Evolutionary conservation across 176 grass and related monocot genomes (phyloP), one percentile per base, ranked within the genome.

Genomic region (Poa pratensis): DNA sequence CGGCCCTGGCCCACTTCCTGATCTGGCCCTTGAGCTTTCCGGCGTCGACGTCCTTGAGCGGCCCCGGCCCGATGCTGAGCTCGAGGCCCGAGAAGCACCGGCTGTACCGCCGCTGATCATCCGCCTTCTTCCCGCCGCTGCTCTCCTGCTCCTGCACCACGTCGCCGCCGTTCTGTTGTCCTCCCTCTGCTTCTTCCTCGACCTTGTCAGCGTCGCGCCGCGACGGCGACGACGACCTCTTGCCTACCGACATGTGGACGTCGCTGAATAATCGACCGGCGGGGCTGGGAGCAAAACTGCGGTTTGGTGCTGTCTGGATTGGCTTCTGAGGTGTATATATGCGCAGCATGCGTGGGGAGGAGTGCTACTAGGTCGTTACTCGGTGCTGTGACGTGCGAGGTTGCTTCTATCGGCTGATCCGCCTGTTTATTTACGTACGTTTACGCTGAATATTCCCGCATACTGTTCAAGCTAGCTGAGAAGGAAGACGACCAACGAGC

Each of bases 11-110:
- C 94, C 94, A 95, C 80, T 28, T 80, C 73, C 23, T 80, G 83
- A 95, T 95, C 65, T 93, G 88, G 9, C 60, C 68, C 80, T 93
- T 95, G 19, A 95, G 91, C 86, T 60, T 92, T 40, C 82, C 88
- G 80, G 94, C 7, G 57, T 95, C 94, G 20, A 83, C 73, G 19
- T 95, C 91, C 83, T 61, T 91, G 30, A 95, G 76, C 22, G 88
- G 80, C 8, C 90, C 93, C 1, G 84, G 64, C 0, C 88, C 90
- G 32, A 95, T 22, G 68, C 73, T 78, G 57, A 95, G 24, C 40
- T 93, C 94, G 39, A 95, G 46, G 7, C 90, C 91, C 23, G 91
- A 89, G 82, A 93, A 91, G 77, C 91, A 87, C 50, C 91, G 73
- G 49, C 64, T 72, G 75, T 79, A 90, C 19, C 85, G 66, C 53